Conservation (phyloP, 441 rosid species). For the Caryocar brasiliense region DNA sequence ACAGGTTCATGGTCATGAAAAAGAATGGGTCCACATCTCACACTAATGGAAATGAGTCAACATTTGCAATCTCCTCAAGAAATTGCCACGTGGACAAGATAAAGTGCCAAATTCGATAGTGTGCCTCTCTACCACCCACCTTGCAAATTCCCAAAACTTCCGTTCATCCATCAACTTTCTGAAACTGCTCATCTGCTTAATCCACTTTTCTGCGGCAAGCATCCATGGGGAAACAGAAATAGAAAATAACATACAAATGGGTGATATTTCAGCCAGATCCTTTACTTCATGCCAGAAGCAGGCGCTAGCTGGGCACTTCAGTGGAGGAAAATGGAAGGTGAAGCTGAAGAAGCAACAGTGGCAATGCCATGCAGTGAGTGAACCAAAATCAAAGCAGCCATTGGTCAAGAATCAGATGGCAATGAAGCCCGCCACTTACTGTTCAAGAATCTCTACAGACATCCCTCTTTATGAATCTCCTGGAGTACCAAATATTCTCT, state of each 20-base stretch:
- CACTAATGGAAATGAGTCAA: neutral
- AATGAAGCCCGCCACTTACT: constrained; percentile 45
- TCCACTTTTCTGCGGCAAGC: neutral
- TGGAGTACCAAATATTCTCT: constrained; percentile 33
- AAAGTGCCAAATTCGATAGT: neutral
- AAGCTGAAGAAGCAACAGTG: constrained; percentile 13
- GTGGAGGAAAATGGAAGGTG: constrained; percentile 7
- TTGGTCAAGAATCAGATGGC: constrained; percentile 27
- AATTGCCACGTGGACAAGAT: constrained; percentile 10
- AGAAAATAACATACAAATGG: constrained; percentile 11
- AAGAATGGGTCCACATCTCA: neutral
- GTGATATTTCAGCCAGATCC: constrained; percentile 18
- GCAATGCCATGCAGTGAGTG: constrained; percentile 13
- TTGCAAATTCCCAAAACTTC: neutral
- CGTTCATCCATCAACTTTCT: neutral
- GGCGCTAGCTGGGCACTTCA: constrained; percentile 1
- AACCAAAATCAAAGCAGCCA: neutral
- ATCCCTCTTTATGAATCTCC: constrained; percentile 72
- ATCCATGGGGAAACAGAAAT: neutral
- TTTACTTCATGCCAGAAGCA: constrained; percentile 13
- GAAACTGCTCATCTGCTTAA: neutral
- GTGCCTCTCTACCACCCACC: neutral
- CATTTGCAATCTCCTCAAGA: neutral
- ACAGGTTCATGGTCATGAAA: too few relatives aligned
- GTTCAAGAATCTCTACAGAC: constrained; percentile 64